Percentiles rank a stretch among this genome's conserved stretches.
Evolutionary conservation across 1,284 basidiomycete genomes (phyloP).

Genomic region (Fomes fomentarius): DNA sequence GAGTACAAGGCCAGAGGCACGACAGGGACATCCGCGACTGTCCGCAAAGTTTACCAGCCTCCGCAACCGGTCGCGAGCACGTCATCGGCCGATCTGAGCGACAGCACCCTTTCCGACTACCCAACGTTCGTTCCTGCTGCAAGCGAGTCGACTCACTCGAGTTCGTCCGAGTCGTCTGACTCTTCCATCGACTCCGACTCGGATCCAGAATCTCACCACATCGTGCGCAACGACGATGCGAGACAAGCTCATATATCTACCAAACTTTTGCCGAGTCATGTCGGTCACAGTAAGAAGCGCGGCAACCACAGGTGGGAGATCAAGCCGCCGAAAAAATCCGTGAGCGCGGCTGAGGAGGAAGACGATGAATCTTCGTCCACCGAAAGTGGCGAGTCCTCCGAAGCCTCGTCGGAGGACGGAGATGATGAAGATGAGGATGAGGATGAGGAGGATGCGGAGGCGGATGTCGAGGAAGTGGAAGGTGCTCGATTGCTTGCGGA

Average conservation of each 20-base stretch:
- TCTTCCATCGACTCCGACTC: conserved; percentile 29
- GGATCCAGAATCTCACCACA: conserved; percentile 59
- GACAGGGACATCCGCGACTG: conserved; percentile 17
- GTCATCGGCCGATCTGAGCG: conserved; percentile 23
- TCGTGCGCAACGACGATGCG: conserved; percentile 52
- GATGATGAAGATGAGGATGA: conserved; percentile 56
- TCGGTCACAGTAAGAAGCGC: conserved; percentile 41
- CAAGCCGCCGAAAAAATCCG: conserved; percentile 66
- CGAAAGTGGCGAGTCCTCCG: conserved; percentile 38
- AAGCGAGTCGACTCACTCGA: conserved; percentile 31
- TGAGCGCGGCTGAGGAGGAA: conserved; percentile 53
- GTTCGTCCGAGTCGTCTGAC: conserved; percentile 32
- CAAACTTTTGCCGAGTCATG: conserved; percentile 35
- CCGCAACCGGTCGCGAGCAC: conserved; percentile 15
- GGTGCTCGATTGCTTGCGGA: neutral
- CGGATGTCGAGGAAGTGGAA: conserved; percentile 39
- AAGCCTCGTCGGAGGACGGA: conserved; percentile 47
- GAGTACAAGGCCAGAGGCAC: conserved; percentile 32
- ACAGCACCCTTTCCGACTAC: conserved; percentile 28
- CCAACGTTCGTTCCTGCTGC: conserved; percentile 37
- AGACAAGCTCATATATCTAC: conserved; percentile 14
- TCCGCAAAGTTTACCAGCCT: conserved; percentile 15
- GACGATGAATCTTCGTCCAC: conserved; percentile 23
- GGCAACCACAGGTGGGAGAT: conserved; percentile 66
- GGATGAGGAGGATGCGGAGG: conserved; percentile 40